Conservation (phyloP, 768 basidiomycete species). For the Mycena rosella region DNA sequence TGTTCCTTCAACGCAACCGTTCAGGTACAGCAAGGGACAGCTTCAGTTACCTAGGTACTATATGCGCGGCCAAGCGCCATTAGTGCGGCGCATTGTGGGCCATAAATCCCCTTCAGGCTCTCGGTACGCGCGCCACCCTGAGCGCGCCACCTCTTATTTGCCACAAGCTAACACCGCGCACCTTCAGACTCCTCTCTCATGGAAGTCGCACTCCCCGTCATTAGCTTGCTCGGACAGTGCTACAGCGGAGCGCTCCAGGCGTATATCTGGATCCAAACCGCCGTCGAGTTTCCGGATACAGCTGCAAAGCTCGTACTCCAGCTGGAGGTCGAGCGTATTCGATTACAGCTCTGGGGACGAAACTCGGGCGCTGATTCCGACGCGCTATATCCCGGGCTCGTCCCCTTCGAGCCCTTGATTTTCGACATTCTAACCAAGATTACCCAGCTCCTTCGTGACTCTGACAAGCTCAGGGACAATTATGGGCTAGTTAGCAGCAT, state of each 20-base stretch:
- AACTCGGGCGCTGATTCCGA: constrained; percentile 26
- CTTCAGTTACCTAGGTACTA: too few species aligned
- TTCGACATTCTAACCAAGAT: constrained; percentile 14
- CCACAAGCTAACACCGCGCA: too few species aligned
- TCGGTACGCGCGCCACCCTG: too few species aligned
- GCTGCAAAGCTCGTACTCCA: constrained; percentile 24
- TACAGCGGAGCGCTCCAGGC: constrained; percentile 7
- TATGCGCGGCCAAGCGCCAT: too few species aligned
- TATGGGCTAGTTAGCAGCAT: constrained; percentile 4
- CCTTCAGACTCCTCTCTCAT: too few species aligned
- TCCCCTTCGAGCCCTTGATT: constrained; percentile 20
- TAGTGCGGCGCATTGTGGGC: too few species aligned
- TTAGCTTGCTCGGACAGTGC: constrained; percentile 10
- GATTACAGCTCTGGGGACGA: constrained; percentile 27
- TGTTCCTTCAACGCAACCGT: too few species aligned
- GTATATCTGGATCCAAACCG: constrained; percentile 9
- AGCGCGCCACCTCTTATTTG: too few species aligned
- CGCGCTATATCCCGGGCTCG: neutral
- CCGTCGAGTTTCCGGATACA: constrained; percentile 20
- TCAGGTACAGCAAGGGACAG: too few species aligned
- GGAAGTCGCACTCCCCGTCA: neutral
- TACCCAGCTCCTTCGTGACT: neutral
- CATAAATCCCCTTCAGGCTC: too few species aligned
- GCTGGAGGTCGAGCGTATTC: constrained; percentile 23
- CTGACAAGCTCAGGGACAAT: neutral